Base-by-base conservation (phyloP, 192 early-diverging fungal genomes). In the Podila clonocystis region DNA sequence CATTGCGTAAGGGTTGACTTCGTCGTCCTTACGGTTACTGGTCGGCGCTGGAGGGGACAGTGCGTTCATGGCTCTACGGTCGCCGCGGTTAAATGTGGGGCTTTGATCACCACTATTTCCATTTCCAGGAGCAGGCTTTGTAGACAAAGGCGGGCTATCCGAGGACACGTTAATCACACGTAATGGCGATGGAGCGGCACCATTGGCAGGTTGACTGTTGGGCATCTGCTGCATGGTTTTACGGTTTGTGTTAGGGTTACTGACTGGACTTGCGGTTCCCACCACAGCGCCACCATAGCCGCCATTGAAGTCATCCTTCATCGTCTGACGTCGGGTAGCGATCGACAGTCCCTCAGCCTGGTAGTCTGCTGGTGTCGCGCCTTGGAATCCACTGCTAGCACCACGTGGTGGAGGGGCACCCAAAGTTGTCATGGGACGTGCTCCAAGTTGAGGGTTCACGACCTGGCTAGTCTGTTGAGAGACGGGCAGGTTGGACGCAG, bases 331-430 rank as follows among this genome's bases (percentile, higher is more conserved):
- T 24, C 66, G 41, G 0, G 66, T 45, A 1, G 73, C 65, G 2
- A 74, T 74, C 4, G 72, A 74, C 4, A 67, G n/a, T 9, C 48
- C 64, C 22, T 74, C 72, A 5, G 58, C 58, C 20, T 74, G 72
- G 20, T 58, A 41, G 34, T 72, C 70, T 24, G 50, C 30, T 15
- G n/a, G 41, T 59, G 59, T 12, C 13, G 55, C 36, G 29, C 24
- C 52, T 29, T 70, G 68, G 24, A 72, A 41, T 45, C 49, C 62
- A 48, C 22, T 58, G 34, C 65, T 68, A 5, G 50, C 64, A 8
- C 59, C 70, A 22, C 65, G 65, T 4, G 63, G 48, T n/a, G 73
- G 60, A 22, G 73, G 65, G 30, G 59, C 26, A 5, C 73, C 73
- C 31, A 63, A 9, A 11, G 34, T 57, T 9, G 65, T 63, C 33